phyloP scores from a whole-genome alignment of 2,329 filamentous ascomycete species.

The Sporothrix protearum region DNA sequence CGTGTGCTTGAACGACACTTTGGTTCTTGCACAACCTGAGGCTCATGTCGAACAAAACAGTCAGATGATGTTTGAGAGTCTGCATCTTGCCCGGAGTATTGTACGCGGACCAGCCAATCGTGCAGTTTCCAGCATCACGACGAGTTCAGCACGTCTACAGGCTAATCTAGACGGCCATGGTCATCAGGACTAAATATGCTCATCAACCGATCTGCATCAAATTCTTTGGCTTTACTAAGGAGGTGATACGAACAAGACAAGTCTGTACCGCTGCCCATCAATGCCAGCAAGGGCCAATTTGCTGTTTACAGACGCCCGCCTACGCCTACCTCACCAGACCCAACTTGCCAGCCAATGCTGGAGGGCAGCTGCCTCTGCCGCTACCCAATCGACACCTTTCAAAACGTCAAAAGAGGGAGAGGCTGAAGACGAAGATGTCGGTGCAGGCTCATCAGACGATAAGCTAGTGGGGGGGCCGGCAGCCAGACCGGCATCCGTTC shows the following conservation, averaged over 20 bases:
- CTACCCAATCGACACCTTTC: slow-evolving; percentile 56
- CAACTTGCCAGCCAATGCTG: slow-evolving; percentile 44
- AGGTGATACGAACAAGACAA: neutral
- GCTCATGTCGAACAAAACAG: neutral
- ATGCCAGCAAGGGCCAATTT: neutral
- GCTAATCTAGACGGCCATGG: neutral
- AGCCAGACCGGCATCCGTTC: neutral
- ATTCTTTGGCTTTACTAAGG: neutral
- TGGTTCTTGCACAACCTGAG: neutral
- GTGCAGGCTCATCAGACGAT: neutral
- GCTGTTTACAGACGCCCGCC: neutral
- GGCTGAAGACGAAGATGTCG: neutral
- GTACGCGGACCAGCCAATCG: neutral
- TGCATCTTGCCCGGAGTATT: slow-evolving; percentile 1
- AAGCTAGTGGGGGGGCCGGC: neutral
- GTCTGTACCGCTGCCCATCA: neutral
- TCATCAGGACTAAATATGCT: neutral
- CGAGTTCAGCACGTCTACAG: neutral
- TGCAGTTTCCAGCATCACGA: neutral
- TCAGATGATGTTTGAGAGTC: neutral
- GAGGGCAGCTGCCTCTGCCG: slow-evolving; percentile 48
- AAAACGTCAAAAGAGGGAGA: slow-evolving; percentile 32
- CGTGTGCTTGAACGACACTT: neutral
- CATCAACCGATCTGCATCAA: neutral
- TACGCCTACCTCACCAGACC: slow-evolving; percentile 28